phyloP scores from a whole-genome alignment of 2,329 filamentous ascomycete genomes.

The Volutella citrinella region DNA sequence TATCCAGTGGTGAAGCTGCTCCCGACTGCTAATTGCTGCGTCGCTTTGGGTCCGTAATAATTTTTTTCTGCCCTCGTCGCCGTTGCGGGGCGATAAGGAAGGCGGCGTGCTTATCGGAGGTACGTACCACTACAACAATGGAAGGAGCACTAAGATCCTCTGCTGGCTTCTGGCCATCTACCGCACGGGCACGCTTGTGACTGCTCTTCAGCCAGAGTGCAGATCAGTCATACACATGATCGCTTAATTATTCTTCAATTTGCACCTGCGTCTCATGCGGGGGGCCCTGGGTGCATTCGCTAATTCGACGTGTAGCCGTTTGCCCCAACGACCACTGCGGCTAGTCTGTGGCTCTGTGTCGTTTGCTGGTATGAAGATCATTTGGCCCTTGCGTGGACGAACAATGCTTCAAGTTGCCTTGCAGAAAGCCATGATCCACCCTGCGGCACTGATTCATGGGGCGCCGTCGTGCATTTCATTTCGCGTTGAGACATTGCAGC shows the following conservation, averaged over 20 bases:
- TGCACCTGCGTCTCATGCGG: too few species aligned
- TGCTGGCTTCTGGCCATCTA: too few species aligned
- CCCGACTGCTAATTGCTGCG: conserved; percentile 12
- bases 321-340: too few species aligned
- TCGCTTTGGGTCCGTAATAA: conserved; percentile 15
- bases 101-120: conserved; percentile 16
- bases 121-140: conserved; percentile 16
- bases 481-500: conserved; percentile 17
- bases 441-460: conserved; percentile 1
- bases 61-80: conserved; percentile 16
- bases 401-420: conserved; percentile 17
- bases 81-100: conserved; percentile 26
- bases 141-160: conserved; percentile 4
- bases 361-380: background rate
- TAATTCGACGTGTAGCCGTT: too few species aligned
- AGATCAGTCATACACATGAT: too few species aligned
- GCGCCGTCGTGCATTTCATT: conserved; percentile 7
- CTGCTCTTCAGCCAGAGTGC: too few species aligned
- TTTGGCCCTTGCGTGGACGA: conserved; percentile 17
- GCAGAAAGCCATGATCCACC: conserved; percentile 19
- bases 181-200: too few species aligned
- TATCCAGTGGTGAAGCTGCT: conserved; percentile 15
- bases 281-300: too few species aligned
- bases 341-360: too few species aligned
- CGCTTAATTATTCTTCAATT: too few species aligned